A percentile compares a stretch with the other conserved stretches of the same genome.
Evolutionary conservation across 257 asterid genomes (phyloP).

Genomic region (Solanum bukasovii): DNA sequence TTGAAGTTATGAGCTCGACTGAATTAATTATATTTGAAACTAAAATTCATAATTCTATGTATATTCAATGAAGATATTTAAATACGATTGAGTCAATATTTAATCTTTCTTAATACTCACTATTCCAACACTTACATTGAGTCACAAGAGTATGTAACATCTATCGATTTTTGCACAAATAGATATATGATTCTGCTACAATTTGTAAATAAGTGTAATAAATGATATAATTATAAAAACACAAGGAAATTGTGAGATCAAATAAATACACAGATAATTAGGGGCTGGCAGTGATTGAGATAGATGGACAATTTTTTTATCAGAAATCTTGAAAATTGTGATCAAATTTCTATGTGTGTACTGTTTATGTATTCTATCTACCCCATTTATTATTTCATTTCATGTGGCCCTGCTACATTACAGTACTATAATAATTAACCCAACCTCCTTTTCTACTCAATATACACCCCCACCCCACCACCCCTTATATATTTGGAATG

Average conservation of each 20-base stretch:
- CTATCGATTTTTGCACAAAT: not conserved
- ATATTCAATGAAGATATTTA: not conserved
- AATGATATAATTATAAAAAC: not conserved
- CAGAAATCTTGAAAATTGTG: conserved; percentile 40
- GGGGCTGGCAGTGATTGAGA: conserved; percentile 43
- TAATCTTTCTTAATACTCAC: not conserved
- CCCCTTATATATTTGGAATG: not conserved
- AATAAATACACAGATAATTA: conserved; percentile 7
- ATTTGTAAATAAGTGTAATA: not conserved
- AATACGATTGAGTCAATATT: too few species aligned
- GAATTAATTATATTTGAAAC: not conserved
- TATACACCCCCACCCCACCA: not conserved
- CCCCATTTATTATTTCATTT: conserved; percentile 34
- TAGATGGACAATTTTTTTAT: conserved; percentile 10
- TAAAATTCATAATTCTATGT: not conserved
- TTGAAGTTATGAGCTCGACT: not conserved
- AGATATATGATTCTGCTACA: not conserved
- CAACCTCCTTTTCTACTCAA: conserved; percentile 1
- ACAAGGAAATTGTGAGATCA: not conserved
- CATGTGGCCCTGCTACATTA: conserved; percentile 26
- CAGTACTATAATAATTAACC: conserved; percentile 29
- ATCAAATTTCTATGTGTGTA: conserved; percentile 11
- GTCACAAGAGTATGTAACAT: not conserved
- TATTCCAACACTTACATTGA: not conserved
- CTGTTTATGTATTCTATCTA: conserved; percentile 7